A percentile compares a stretch with the other conserved stretches of the same genome.
phyloP scores from a whole-genome alignment of 345 rosid species.

The Limnanthes douglasii region DNA sequence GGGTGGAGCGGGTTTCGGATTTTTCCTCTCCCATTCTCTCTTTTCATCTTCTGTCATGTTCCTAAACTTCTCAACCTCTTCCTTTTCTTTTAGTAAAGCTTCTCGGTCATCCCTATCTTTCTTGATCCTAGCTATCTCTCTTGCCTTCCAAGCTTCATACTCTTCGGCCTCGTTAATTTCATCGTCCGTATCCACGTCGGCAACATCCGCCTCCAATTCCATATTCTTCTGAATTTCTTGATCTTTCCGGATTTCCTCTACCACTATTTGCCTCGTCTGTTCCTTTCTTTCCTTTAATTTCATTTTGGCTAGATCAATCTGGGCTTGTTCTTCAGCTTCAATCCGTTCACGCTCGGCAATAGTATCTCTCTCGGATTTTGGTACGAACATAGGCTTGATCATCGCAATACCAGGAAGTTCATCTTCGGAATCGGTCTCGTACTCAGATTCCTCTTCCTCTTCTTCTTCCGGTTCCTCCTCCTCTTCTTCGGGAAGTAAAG shows the following conservation, averaged over 20 bases:
- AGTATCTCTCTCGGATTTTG: conserved; percentile 56
- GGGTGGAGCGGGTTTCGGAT: conserved; percentile 34
- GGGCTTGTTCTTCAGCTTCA: conserved; percentile 47
- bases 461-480: conserved; percentile 50
- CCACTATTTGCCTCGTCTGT: conserved; percentile 51
- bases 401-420: conserved; percentile 38
- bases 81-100: conserved; percentile 59
- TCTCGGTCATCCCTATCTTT: conserved; percentile 52
- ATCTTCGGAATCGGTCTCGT: conserved; percentile 68
- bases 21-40: conserved; percentile 76
- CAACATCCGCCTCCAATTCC: conserved; percentile 37
- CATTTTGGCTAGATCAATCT: conserved; percentile 46
- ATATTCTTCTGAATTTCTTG: conserved; percentile 48
- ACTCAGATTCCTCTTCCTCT: conserved; percentile 56
- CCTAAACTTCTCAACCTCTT: conserved; percentile 61
- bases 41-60: conserved; percentile 79
- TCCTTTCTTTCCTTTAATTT: conserved; percentile 41
- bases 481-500: conserved; percentile 40
- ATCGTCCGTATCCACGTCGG: conserved; percentile 72
- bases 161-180: conserved; percentile 69
- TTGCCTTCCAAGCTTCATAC: conserved; percentile 69
- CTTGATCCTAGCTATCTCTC: conserved; percentile 70
- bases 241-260: conserved; percentile 61
- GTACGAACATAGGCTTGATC: conserved; percentile 63
- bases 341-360: conserved; percentile 57